Evolutionary conservation across 73 alveolate genomes (phyloP), one percentile per base, ranked within the genome.

Genomic region (Blepharisma stoltei): DNA sequence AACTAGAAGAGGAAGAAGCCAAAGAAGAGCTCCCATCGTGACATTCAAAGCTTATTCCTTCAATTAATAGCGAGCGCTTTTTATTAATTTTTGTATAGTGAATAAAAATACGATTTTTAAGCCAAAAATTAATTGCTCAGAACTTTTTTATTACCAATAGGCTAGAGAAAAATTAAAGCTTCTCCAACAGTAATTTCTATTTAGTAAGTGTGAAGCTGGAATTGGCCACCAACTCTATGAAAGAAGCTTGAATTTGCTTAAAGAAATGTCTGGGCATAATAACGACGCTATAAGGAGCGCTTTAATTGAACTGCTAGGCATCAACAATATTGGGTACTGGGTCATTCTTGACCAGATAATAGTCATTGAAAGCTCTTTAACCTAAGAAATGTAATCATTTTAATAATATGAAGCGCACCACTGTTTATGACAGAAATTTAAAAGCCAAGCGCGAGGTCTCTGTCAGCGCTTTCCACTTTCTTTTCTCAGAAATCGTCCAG

Each of bases 291-390:
- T 83, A 67, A 60, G 90, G 52, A 77, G 47, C 23, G 73, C 50
- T 11, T 9, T 83, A 44, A 66, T 83, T 1, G 73, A 67, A 37
- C 18, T 78, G 23, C 48, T 83, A 8, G 86, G 87, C 9, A 82
- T 50, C 38, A 83, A 83, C 6, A 83, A 83, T 83, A 83, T 83
- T 8, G 90, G 90, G 2, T 83, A 67, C 54, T 83, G 90, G 90
- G 76, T 67, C 53, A 37, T 83, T 9, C 67, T 83, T 52, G 90
- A 83, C 73, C 47, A 83, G 65, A 83, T 83, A 6, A 43, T 83
- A 25, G 80, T 60, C 60, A 67, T 83, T 73, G 87, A 83, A 20
- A 23, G 76, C n/a, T 50, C 27, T 50, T 50, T 50, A 18, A 50
- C 21, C 27, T 50, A 50, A 18, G 65, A 32, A 32, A 1, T 32